These are phyloP conservation scores for Melaleuca quinquenervia DNA, from an alignment of 345 rosid species.

Conservation along the genomic window DNA sequence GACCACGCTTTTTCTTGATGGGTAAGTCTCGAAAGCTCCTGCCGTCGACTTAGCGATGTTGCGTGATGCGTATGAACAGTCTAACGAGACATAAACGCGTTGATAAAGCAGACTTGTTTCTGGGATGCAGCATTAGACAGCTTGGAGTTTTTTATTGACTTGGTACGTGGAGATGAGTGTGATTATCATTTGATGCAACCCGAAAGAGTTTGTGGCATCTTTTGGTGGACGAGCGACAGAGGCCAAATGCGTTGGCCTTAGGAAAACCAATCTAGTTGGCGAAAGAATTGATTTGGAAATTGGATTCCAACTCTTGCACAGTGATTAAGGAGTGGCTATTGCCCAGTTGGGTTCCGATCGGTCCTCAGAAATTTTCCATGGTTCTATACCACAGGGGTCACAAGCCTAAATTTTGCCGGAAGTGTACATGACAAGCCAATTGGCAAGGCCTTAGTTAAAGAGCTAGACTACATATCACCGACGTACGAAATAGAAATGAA, in stretches of 20 bases:
- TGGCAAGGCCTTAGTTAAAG: background rate
- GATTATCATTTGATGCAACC: accelerated
- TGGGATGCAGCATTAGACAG: background rate
- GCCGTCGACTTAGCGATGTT: background rate
- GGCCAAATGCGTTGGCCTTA: background rate
- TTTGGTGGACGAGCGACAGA: accelerated
- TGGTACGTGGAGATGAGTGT: background rate
- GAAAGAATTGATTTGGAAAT: background rate
- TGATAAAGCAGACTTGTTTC: background rate
- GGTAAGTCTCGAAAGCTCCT: background rate
- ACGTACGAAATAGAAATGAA: background rate
- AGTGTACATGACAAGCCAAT: background rate
- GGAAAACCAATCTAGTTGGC: background rate
- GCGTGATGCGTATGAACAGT: background rate
- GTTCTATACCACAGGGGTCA: too few species aligned
- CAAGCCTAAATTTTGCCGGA: background rate
- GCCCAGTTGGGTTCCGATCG: accelerated
- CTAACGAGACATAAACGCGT: background rate
- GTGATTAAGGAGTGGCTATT: background rate
- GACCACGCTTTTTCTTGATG: background rate
- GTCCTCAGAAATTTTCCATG: background rate
- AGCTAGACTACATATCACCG: background rate
- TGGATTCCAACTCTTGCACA: background rate
- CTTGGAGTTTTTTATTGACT: background rate
- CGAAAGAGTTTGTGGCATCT: background rate